A percentile compares a stretch with the other conserved stretches of the same genome.
Conservation (phyloP, 2,329 filamentous ascomycete genomes). For the Paecilomyces dactylethromorphus region DNA sequence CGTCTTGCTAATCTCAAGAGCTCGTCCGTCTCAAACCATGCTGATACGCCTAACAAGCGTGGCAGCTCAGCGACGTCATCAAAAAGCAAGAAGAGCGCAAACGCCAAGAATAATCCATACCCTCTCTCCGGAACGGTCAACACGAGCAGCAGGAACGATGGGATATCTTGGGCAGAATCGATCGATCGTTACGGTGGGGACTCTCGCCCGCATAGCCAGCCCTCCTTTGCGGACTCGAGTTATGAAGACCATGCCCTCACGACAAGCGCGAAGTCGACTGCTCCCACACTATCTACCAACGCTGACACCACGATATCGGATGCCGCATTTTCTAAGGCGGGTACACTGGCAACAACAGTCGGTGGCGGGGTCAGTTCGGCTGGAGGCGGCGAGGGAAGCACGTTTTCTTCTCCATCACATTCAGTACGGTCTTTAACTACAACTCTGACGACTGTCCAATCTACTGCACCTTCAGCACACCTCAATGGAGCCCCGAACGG, state of each 20-base stretch:
- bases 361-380: conserved; percentile 59
- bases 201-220: conserved; percentile 52
- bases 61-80: conserved; percentile 9
- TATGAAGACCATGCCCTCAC: conserved; percentile 55
- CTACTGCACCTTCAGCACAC: conserved; percentile 48
- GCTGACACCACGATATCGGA: conserved; percentile 69
- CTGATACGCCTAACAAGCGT: conserved; percentile 34
- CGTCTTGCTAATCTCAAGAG: conserved; percentile 82
- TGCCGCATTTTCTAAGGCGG: conserved; percentile 70
- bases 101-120: conserved; percentile 84
- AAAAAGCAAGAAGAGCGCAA: conserved; percentile 52
- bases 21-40: conserved; percentile 50
- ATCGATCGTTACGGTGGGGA: conserved; percentile 42
- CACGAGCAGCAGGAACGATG: conserved; percentile 39
- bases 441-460: conserved; percentile 61
- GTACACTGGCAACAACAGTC: conserved; percentile 62
- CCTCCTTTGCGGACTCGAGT: conserved; percentile 55
- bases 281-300: conserved; percentile 78
- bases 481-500: conserved; percentile 28
- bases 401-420: conserved; percentile 59
- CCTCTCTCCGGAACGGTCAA: conserved; percentile 64
- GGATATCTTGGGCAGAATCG: conserved; percentile 47
- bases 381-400: conserved; percentile 62
- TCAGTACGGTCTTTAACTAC: conserved; percentile 61
- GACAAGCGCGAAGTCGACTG: conserved; percentile 64